These are phyloP conservation scores for Microcera coccophila DNA, from an alignment of 2,329 filamentous ascomycete species.

Conservation along the genomic window DNA sequence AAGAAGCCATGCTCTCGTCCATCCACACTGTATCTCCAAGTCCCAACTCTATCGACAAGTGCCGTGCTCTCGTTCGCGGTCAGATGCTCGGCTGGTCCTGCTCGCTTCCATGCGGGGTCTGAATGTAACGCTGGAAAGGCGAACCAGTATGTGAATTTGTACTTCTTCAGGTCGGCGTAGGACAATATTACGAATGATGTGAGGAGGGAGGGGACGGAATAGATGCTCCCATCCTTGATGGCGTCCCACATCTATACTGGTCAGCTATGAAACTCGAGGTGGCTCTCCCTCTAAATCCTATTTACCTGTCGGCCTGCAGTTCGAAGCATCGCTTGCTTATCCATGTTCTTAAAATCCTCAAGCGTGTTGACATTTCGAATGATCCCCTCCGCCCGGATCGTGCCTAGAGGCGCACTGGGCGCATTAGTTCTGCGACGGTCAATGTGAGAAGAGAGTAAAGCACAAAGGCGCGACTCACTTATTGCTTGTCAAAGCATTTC, in stretches of 20 bases:
- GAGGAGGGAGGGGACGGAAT: constrained; percentile 86
- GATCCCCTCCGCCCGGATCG: constrained; percentile 82
- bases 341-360: constrained; percentile 82
- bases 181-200: constrained; percentile 86
- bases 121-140: constrained; percentile 92
- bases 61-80: constrained; percentile 67
- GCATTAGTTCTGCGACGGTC: constrained; percentile 27
- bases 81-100: constrained; percentile 53
- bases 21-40: constrained; percentile 81
- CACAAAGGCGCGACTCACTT: constrained; percentile 56
- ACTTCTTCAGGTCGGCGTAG: constrained; percentile 95
- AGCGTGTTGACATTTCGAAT: constrained; percentile 96
- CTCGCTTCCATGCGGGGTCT: constrained; percentile 73
- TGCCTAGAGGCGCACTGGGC: constrained; percentile 61
- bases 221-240: constrained; percentile 93
- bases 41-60: constrained; percentile 78
- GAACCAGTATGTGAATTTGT: constrained; percentile 98
- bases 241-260: constrained; percentile 85
- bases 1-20: constrained; percentile 90
- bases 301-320: constrained; percentile 73
- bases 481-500: constrained; percentile 77
- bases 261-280: constrained; percentile 12
- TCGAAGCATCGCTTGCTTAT: constrained; percentile 74
- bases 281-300: constrained; percentile 3
- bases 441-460: constrained; percentile 16